phyloP scores from a whole-genome alignment of 352 stramenopile species.

The Pythium monospermum region DNA sequence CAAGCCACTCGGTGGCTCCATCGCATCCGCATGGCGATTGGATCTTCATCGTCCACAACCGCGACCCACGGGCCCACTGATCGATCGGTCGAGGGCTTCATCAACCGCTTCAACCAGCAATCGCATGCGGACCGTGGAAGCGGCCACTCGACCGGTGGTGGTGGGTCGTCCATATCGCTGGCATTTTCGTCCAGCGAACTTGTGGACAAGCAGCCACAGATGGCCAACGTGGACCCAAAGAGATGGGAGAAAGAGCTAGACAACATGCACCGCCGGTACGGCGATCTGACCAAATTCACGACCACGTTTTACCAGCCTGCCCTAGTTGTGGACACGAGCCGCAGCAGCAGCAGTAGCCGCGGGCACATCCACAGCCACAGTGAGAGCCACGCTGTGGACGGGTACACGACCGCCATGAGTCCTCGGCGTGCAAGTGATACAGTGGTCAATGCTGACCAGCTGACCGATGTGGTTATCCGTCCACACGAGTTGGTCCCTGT shows the following conservation, averaged over 20 bases:
- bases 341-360: too few relatives aligned
- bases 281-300: slow-evolving; percentile 26
- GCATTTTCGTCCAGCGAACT: slow-evolving; percentile 35
- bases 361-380: too few relatives aligned
- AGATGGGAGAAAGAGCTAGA: slow-evolving; percentile 50
- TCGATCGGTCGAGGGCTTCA: slow-evolving; percentile 59
- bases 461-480: slow-evolving; percentile 15
- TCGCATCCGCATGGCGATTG: slow-evolving; percentile 36
- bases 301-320: slow-evolving; percentile 24
- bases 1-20: slow-evolving; percentile 37
- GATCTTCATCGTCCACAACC: slow-evolving; percentile 9
- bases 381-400: background rate
- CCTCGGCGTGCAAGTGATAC: background rate
- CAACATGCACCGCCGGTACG: slow-evolving; percentile 50
- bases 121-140: slow-evolving; percentile 9
- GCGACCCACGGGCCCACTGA: slow-evolving; percentile 22
- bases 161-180: slow-evolving; percentile 28
- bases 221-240: background rate
- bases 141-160: background rate
- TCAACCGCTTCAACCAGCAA: slow-evolving; percentile 51
- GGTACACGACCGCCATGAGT: background rate
- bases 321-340: background rate
- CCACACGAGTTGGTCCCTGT: slow-evolving; percentile 1
- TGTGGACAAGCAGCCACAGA: background rate
- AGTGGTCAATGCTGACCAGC: slow-evolving; percentile 3